Base-by-base conservation (phyloP, 441 rosid species). In the Melastoma candidum region DNA sequence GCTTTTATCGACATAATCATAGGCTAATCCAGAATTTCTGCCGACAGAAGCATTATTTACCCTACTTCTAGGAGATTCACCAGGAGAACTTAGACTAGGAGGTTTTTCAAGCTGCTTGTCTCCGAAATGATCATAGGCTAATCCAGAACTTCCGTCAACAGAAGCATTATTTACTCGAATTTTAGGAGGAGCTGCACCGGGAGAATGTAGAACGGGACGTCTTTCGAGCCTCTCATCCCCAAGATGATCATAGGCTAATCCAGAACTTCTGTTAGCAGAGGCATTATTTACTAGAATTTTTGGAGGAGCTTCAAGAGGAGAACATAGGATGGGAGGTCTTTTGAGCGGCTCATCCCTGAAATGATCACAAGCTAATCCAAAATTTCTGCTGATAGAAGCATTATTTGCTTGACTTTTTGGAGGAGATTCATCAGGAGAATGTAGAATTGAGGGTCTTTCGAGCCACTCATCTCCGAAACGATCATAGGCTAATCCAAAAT, bases 401-500 rank as follows among this genome's bases (percentile, higher is more conserved):
- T 17, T 17, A 17, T 17, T 17, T 17, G 22, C 22, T 17, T 17
- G 22, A 17, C 54, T 51, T 51, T 12, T 51, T 43, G 41, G 32
- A 51, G 5, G 0, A 12, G 4, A 4, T 27, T 22, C 13, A 17
- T 17, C 22, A 17, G 22, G 22, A 17, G 22, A 17, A 17, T 17
- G 22, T 17, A 17, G 22, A 17, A 17, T 17, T 17, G 22, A 17
- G 1, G 22, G 22, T 51, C 54, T 51, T 51, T 51, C 3, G 22
- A 1, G 3, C 32, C n/a, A 27, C 32, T 51, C 22, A 26, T 36
- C 6, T 51, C 13, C n/a, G 7, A n/a, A 6, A 7, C 3, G 3
- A 24, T 26, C 17, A 26, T 36, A 51, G 22, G 54, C 13, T 53
- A 49, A 47, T 17, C 22, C 22, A 17, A 56, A 48, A 74, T 72